These are phyloP conservation scores for Flueggea neowawraea DNA, from an alignment of 441 rosid genomes.

Conservation along the genomic window DNA sequence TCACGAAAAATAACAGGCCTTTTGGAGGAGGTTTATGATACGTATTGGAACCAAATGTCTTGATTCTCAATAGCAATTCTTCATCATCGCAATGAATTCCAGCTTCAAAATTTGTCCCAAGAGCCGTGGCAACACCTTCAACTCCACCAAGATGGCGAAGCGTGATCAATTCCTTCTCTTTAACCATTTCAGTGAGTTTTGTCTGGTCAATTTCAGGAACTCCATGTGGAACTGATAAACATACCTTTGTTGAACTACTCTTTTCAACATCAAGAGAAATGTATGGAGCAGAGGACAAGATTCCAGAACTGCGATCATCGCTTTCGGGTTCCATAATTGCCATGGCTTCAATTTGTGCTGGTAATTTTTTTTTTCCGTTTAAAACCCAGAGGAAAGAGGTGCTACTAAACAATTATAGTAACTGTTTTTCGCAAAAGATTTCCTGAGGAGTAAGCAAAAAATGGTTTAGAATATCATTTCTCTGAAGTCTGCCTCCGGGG, in stretches of 20 bases:
- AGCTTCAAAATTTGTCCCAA: conserved; percentile 35
- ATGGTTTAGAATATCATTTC: too few relatives aligned
- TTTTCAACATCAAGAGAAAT: conserved; percentile 25
- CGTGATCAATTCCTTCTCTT: conserved; percentile 28
- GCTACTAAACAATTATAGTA: too few relatives aligned
- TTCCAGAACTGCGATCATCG: conserved; percentile 12
- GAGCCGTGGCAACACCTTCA: conserved; percentile 46
- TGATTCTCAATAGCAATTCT: conserved; percentile 33
- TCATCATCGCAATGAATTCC: conserved; percentile 43
- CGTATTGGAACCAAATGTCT: conserved; percentile 53
- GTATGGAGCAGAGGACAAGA: conserved; percentile 23
- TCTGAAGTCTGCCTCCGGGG: too few relatives aligned
- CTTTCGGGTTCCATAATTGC: conserved; percentile 5
- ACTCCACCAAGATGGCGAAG: conserved; percentile 45
- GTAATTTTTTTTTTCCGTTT: background rate
- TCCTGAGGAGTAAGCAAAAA: too few relatives aligned
- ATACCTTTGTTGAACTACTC: conserved; percentile 1
- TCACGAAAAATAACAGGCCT: conserved; percentile 47
- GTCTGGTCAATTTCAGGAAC: conserved; percentile 20
- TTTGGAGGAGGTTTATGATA: conserved; percentile 64
- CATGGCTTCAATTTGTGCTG: conserved; percentile 19
- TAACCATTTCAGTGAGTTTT: conserved; percentile 34
- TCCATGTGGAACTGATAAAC: conserved; percentile 17
- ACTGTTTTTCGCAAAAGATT: too few relatives aligned
- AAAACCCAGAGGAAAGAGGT: too few relatives aligned